Base-by-base conservation (phyloP, 2,329 filamentous ascomycete genomes). In the Aschersonia sp. region DNA sequence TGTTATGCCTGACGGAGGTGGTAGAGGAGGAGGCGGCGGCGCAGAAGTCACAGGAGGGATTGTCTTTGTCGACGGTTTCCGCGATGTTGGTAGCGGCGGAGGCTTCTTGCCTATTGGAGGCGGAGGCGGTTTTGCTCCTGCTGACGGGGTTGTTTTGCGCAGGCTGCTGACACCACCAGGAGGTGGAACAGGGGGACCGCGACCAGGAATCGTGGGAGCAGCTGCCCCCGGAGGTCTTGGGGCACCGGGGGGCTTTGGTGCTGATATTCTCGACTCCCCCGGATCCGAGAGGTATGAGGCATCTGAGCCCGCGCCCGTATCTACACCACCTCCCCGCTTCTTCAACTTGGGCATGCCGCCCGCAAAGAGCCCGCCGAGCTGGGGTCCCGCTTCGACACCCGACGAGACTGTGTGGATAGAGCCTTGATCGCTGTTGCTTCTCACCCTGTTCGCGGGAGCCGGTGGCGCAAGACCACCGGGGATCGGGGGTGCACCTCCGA, bases 281-380 rank as follows among this genome's bases (percentile, higher is more conserved):
- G 85, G 79, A 60, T 95, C 89, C 50, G 87, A 89, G 47, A 83
- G 67, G 60, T 90, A 90, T 51, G 86, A 80, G 33, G 87, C 78
- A 53, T 80, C 80, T 52, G 58, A 50, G 40, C 57, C 61, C 7
- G 66, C 66, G 49, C 72, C 85, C 1, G 85, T 90, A 63, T 87
- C 76, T 50, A 90, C 71, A 40, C 84, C 84, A 44, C 86, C 89
- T 48, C 87, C 85, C 4, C 82, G 76, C 69, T 94, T 96, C 63
- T 86, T 85, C 58, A 98, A 63, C 68, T 96, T 97, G 3, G 92
- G 92, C 78, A 97, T 97, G 39, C 90, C 92, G 37, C 87, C 89
- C 1, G 86, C 87, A 60, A 98, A 95, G 30, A 98, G 65, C 1
- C 92, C 92, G 32, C 72, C 90, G 9, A 97, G 65, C 61, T 96